These are phyloP conservation scores for Piper longum DNA, from an alignment of 164 flowering plant species.

Conservation along the genomic window DNA sequence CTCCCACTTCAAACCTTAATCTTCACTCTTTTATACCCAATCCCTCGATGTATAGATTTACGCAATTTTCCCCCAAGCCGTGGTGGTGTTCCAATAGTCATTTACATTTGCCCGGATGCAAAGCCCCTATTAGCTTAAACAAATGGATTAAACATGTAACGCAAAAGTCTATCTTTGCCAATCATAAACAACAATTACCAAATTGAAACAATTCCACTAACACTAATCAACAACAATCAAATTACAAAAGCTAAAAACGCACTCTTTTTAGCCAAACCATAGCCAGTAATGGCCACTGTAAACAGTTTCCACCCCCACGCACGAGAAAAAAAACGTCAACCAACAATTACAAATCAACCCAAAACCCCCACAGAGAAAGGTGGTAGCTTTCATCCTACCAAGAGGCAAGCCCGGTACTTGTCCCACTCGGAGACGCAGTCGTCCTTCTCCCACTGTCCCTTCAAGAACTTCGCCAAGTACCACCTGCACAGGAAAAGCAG, in stretches of 20 bases:
- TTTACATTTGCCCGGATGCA: no score
- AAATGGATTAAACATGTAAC: no score
- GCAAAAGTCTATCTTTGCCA: no score
- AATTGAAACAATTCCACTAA: no score
- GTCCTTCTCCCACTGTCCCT: slow-evolving; percentile 79
- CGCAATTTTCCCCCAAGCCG: no score
- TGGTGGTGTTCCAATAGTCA: no score
- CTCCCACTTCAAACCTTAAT: neutral
- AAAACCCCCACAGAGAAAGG: neutral
- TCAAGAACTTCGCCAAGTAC: slow-evolving; percentile 81
- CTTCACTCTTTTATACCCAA: no score
- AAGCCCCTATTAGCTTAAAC: no score
- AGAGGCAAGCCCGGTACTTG: slow-evolving; percentile 71
- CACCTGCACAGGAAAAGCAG: slow-evolving; percentile 28
- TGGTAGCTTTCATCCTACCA: slow-evolving; percentile 21
- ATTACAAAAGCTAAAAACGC: neutral
- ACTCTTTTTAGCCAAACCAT: neutral
- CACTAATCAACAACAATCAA: neutral
- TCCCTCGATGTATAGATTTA: no score
- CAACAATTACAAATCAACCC: neutral
- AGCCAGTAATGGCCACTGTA: neutral
- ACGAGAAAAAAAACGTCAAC: neutral
- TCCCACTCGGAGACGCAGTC: slow-evolving; percentile 73
- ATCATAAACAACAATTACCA: no score
- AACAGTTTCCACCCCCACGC: neutral